A percentile compares a stretch with the other conserved stretches of the same genome.
phyloP scores from a whole-genome alignment of 768 basidiomycete species.

The Boletellus sp. region DNA sequence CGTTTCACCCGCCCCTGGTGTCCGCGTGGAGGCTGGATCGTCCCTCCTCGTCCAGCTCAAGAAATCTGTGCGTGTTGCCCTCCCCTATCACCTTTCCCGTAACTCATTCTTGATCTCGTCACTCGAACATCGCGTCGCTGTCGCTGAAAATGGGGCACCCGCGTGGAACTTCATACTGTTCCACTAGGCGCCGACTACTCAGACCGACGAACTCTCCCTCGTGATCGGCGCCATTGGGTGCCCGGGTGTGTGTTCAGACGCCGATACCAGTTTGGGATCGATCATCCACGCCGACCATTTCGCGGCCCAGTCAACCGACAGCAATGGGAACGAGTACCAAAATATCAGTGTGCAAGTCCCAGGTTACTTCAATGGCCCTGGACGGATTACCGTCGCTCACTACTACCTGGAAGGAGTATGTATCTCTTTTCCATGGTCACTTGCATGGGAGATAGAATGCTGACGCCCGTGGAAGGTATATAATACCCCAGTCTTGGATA shows the following conservation, averaged over 20 bases:
- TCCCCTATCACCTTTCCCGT: neutral
- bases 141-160: neutral
- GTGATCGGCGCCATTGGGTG: constrained; percentile 1
- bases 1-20: constrained; percentile 31
- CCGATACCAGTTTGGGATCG: neutral
- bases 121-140: no score
- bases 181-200: no score
- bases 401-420: constrained; percentile 5
- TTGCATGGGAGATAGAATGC: neutral
- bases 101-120: no score
- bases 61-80: constrained; percentile 34
- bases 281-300: constrained; percentile 1
- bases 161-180: no score
- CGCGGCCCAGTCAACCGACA: neutral
- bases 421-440: neutral
- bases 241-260: neutral
- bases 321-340: neutral
- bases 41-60: constrained; percentile 38
- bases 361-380: neutral
- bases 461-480: neutral
- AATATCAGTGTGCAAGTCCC: constrained; percentile 5
- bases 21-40: constrained; percentile 32
- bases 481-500: neutral
- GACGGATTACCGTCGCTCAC: neutral
- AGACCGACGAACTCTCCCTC: constrained; percentile 2